Evolutionary conservation across 345 rosid genomes (phyloP), one percentile per base, ranked within the genome.

Genomic region (Rubroshorea leprosula): DNA sequence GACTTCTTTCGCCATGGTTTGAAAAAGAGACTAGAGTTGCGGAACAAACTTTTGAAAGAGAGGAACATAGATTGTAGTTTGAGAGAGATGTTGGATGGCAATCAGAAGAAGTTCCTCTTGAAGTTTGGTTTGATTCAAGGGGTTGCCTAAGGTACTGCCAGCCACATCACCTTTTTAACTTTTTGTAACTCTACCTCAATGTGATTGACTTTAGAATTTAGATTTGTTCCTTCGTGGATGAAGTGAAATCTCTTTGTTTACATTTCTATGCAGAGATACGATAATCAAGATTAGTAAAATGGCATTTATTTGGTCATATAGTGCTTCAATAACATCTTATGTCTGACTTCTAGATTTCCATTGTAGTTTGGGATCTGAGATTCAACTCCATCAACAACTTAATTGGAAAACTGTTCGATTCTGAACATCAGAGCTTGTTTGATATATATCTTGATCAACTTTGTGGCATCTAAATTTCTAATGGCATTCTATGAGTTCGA

Each of bases 31-130:
- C 38, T 84, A 4, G 89, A 84, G 64, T 73, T 61, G 11, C 74
- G 95, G 73, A 72, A 72, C 72, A 82, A 72, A 58, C 66, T 82
- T 63, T 75, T 87, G 65, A 80, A 71, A 60, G 66, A 73, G 74
- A 82, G 65, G 48, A 73, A 77, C 29, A 50, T 82, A 72, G 70
- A 55, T 22, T 87, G 83, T 76, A 82, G 86, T 73, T 78, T 84
- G 69, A 78, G 79, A 22, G 95, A 84, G 24, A 82, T 87, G 95
- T 71, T 87, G 54, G 84, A 77, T 27, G 82, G 95, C 63, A 83
- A 75, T 74, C 69, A 68, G 29, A 80, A 76, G 75, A 82, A 84
- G 60, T 84, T 87, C 54, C 70, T 43, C 15, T 35, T 70, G 26
- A 87, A 76, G 78, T 87, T 78, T 71, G 83, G 74, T 23, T 65